Evolutionary conservation across 805 yeast species (phyloP).

Genomic region (Candida maris): DNA sequence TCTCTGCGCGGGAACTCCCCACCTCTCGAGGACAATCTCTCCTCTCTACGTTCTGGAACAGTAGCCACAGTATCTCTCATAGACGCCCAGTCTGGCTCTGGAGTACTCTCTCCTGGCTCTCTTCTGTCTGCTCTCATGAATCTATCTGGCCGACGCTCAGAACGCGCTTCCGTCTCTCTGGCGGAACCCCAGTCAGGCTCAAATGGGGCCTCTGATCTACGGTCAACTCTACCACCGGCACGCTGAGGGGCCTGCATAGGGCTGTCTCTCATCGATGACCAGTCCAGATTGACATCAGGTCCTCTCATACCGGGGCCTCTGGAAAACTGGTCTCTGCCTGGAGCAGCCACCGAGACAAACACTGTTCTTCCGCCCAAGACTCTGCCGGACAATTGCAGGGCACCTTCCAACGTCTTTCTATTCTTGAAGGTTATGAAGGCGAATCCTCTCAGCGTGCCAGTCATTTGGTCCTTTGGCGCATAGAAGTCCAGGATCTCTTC

Average conservation of each 20-base stretch:
- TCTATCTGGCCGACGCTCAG: conserved; percentile 17
- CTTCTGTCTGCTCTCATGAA: conserved; percentile 28
- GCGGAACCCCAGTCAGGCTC: conserved; percentile 46
- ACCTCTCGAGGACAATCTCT: conserved; percentile 24
- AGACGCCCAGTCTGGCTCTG: conserved; percentile 48
- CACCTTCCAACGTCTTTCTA: conserved; percentile 47
- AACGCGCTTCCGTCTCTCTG: conserved; percentile 31
- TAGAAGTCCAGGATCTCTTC: conserved; percentile 58
- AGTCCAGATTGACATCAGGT: conserved; percentile 47
- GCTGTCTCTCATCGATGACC: conserved; percentile 47
- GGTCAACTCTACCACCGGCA: conserved; percentile 23
- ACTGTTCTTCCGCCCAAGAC: conserved; percentile 48
- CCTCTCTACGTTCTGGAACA: conserved; percentile 22
- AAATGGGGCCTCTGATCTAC: conserved; percentile 29
- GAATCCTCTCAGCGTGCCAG: conserved; percentile 59
- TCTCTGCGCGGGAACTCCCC: conserved; percentile 23
- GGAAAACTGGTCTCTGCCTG: conserved; percentile 40
- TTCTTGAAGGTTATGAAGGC: conserved; percentile 51
- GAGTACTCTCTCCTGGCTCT: conserved; percentile 34
- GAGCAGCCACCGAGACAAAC: conserved; percentile 58
- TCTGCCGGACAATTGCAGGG: conserved; percentile 42
- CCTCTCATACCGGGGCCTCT: conserved; percentile 18
- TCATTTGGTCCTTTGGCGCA: conserved; percentile 66
- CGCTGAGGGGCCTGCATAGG: conserved; percentile 11
- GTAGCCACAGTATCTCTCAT: conserved; percentile 24